A percentile compares a stretch with the other conserved stretches of the same genome.
phyloP scores from a whole-genome alignment of 2,329 filamentous ascomycete species.

The Ophiocordyceps camponoti-floridani region DNA sequence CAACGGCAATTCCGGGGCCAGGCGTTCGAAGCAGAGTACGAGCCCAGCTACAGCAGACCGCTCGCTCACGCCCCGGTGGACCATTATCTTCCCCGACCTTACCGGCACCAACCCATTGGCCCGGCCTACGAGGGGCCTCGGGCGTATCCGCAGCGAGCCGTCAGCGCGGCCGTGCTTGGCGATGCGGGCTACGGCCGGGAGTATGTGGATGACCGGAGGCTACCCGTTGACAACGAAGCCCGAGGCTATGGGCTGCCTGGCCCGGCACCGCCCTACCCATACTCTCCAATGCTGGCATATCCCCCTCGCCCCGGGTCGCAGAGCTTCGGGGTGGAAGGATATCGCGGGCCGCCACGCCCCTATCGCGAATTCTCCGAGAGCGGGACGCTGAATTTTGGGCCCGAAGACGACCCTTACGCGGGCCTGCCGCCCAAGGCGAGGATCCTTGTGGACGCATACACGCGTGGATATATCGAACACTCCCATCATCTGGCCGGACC shows the following conservation, averaged over 20 bases:
- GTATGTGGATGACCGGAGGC: slow-evolving; percentile 14
- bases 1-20: slow-evolving; percentile 28
- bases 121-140: slow-evolving; percentile 14
- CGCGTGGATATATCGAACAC: slow-evolving; percentile 57
- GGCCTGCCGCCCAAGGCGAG: slow-evolving; percentile 33
- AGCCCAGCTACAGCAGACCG: slow-evolving; percentile 25
- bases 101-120: slow-evolving; percentile 13
- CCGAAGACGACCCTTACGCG: slow-evolving; percentile 32
- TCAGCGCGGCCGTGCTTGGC: slow-evolving; percentile 9
- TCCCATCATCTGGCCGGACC: slow-evolving; percentile 18
- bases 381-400: slow-evolving; percentile 27
- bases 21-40: slow-evolving; percentile 12
- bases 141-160: slow-evolving; percentile 8
- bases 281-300: slow-evolving; percentile 18
- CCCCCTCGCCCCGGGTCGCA: slow-evolving; percentile 23
- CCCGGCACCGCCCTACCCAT: slow-evolving; percentile 15
- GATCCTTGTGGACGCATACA: slow-evolving; percentile 68
- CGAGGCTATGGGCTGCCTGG: slow-evolving; percentile 19
- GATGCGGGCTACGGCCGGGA: slow-evolving; percentile 14
- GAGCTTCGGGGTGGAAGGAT: slow-evolving; percentile 20
- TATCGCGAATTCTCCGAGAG: slow-evolving; percentile 24
- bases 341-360: slow-evolving; percentile 21
- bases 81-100: slow-evolving; percentile 11
- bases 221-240: slow-evolving; percentile 11
- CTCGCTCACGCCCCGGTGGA: slow-evolving; percentile 16